Conservation (phyloP, 2,329 filamentous ascomycete genomes). For the Fusarium longipes region DNA sequence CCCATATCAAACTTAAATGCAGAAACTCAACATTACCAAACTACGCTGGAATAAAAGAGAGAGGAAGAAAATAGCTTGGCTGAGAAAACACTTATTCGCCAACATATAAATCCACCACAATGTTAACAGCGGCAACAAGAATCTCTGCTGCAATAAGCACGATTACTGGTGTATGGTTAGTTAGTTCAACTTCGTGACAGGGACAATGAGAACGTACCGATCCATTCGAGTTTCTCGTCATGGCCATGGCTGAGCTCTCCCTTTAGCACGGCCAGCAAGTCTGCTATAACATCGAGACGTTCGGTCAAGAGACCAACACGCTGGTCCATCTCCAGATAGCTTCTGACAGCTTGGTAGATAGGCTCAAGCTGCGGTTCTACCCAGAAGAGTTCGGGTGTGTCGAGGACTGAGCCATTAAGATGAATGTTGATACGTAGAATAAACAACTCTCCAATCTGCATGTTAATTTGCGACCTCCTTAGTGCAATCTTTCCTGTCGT, state of each 20-base stretch:
- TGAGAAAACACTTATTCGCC: conserved; percentile 45
- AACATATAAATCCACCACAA: conserved; percentile 90
- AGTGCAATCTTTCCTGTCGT: conserved; percentile 91
- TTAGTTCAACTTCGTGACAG: neutral
- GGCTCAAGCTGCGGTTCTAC: conserved; percentile 96
- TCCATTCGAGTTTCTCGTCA: conserved; percentile 90
- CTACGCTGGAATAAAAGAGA: conserved; percentile 10
- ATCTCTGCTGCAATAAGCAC: conserved; percentile 96
- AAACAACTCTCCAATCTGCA: conserved; percentile 99
- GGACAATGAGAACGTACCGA: conserved; percentile 70
- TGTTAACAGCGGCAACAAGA: conserved; percentile 90
- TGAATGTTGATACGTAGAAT: conserved; percentile 98
- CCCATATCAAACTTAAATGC: conserved; percentile 20
- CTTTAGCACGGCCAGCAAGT: conserved; percentile 91
- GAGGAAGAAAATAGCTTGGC: neutral
- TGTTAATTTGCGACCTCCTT: conserved; percentile 92
- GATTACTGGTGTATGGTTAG: conserved; percentile 72
- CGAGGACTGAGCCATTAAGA: conserved; percentile 93
- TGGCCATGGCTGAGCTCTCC: conserved; percentile 95
- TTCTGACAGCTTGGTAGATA: conserved; percentile 93
- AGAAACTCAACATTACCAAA: conserved; percentile 5
- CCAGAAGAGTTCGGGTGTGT: conserved; percentile 98
- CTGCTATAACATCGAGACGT: conserved; percentile 86
- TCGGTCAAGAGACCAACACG: conserved; percentile 90
- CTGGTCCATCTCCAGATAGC: conserved; percentile 98